phyloP scores from a whole-genome alignment of 129 eudicot species.

The Ambrosia artemisiifolia region DNA sequence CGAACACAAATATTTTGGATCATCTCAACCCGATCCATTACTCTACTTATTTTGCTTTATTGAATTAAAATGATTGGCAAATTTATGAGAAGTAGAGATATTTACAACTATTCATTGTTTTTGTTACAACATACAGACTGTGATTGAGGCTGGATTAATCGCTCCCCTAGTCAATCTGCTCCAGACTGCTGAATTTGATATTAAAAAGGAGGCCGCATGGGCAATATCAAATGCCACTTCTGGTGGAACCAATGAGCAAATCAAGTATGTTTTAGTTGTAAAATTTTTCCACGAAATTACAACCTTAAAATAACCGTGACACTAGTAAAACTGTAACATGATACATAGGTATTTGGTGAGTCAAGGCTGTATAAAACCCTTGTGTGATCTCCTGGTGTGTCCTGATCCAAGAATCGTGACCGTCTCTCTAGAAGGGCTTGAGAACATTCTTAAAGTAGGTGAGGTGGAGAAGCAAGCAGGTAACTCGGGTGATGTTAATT shows the following conservation, averaged over 20 bases:
- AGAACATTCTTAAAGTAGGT: conserved; percentile 78
- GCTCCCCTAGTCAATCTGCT: conserved; percentile 70
- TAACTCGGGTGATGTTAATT: conserved; percentile 56
- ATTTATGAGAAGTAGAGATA: neutral
- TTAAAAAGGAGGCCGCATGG: conserved; percentile 94
- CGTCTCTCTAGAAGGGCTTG: conserved; percentile 78
- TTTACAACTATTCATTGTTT: neutral
- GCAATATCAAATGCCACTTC: conserved; percentile 82
- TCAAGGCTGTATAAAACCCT: conserved; percentile 75
- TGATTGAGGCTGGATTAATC: conserved; percentile 72
- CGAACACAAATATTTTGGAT: neutral
- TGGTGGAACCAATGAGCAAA: conserved; percentile 67
- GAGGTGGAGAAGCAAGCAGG: conserved; percentile 64
- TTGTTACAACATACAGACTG: conserved; percentile 45
- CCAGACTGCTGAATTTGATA: conserved; percentile 71
- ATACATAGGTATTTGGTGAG: conserved; percentile 51
- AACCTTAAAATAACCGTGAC: neutral
- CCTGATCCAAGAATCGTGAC: conserved; percentile 80
- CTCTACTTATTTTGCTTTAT: neutral
- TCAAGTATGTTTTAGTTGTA: conserved; percentile 35
- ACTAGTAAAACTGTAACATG: neutral
- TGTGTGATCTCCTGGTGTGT: conserved; percentile 74
- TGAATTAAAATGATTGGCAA: neutral
- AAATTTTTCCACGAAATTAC: neutral
- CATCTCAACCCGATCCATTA: neutral